Base-by-base conservation (phyloP, 1,139 yeast genomes). In the Saccharomyces hybrid region DNA sequence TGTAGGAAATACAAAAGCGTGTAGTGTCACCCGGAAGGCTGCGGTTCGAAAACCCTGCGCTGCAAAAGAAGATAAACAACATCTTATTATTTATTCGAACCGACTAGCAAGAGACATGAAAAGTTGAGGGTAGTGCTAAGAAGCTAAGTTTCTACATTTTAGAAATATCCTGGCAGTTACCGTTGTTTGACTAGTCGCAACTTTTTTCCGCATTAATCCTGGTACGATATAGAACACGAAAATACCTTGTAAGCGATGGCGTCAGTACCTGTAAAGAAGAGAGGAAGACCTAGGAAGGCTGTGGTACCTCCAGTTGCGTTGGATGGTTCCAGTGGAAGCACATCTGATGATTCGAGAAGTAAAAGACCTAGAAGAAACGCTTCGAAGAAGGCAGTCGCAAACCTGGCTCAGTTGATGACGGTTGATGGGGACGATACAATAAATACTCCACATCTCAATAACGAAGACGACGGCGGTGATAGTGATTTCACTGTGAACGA, bases 321-420 rank as follows among this genome's bases (percentile, higher is more conserved):
- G 13, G 44, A 38, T 20, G 23, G 38, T 7, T 14, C 23, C 23
- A 20, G 23, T 34, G 13, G n/a, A 13, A 25, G 14, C 5, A 59
- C 54, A 23, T 55, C 54, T 38, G 50, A 54, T 49, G 61, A 54
- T 55, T 59, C 56, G 49, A 48, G 54, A 52, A 32, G 50, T 50
- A 32, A 50, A 46, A 28, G 42, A 47, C 50, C 25, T 53, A 31
- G 20, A 51, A 49, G 20, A 20, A 26, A 52, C 9, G 51, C 51
- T 11, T 34, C 53, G 13, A 25, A 25, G 13, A 51, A 50, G 23
- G 38, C 50, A 7, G 51, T 44, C 3, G 53, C 52, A 4, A 58
- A 57, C 34, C 56, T 44, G 6, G 59, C 57, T 20, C 50, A 50
- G 28, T 58, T 28, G 7, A 51, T 20, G 14, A 16, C 13, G 34